Percentiles rank a stretch among this genome's conserved stretches.
Conservation (phyloP, 2,329 filamentous ascomycete species). For the Rhynchosporium secalis region DNA sequence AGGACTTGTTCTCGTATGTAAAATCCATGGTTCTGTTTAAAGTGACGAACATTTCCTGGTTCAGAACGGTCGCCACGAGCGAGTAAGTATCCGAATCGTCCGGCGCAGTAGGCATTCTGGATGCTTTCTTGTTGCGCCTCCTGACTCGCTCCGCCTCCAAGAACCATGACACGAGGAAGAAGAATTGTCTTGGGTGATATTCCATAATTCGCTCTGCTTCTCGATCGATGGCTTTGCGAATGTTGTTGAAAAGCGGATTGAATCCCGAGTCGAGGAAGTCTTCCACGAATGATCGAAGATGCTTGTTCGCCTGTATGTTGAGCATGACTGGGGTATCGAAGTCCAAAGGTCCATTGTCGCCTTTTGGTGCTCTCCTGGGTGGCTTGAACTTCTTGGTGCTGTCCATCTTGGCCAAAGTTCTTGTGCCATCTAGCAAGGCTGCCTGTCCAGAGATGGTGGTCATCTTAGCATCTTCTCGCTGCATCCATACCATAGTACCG, state of each 20-base stretch:
- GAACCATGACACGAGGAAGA: conserved; percentile 93
- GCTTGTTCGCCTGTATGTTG: conserved; percentile 69
- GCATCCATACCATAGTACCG: conserved; percentile 96
- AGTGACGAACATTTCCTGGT: conserved; percentile 92
- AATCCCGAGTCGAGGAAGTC: conserved; percentile 95
- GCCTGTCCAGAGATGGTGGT: conserved; percentile 88
- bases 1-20: conserved; percentile 78
- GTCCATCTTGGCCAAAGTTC: conserved; percentile 85
- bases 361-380: conserved; percentile 62
- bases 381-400: conserved; percentile 87
- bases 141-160: conserved; percentile 79
- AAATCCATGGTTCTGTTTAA: conserved; percentile 81
- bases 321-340: conserved; percentile 74
- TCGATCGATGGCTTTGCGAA: conserved; percentile 86
- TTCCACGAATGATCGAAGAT: conserved; percentile 79
- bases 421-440: conserved; percentile 70
- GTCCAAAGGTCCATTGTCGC: conserved; percentile 66
- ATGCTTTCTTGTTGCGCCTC: conserved; percentile 58
- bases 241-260: conserved; percentile 83
- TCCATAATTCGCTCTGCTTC: conserved; percentile 80
- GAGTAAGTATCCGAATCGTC: conserved; percentile 75
- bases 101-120: conserved; percentile 47
- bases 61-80: conserved; percentile 83
- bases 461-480: conserved; percentile 80
- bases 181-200: conserved; percentile 81